These are phyloP conservation scores for Ceratocystis ficicola DNA, from an alignment of 2,329 filamentous ascomycete genomes.

Conservation along the genomic window DNA sequence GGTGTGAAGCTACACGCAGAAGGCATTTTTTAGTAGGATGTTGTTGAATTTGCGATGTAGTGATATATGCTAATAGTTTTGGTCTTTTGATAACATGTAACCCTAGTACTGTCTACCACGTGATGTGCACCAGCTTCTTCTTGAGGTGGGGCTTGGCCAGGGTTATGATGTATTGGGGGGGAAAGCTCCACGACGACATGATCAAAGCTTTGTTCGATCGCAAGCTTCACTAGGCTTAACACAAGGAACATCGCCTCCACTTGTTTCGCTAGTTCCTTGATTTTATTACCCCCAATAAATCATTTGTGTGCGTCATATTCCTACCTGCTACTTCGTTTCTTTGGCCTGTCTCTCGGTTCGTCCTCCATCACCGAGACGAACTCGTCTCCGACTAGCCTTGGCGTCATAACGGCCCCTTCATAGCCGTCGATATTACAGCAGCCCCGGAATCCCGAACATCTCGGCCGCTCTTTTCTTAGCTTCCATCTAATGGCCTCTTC, in stretches of 20 bases:
- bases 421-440: too few species aligned
- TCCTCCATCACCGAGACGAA: not conserved
- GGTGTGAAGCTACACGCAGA: not conserved
- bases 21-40: not conserved
- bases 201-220: not conserved
- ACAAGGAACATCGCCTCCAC: not conserved
- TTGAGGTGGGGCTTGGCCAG: not conserved
- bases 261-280: not conserved
- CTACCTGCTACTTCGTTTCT: not conserved
- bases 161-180: not conserved
- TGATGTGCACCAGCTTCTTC: not conserved
- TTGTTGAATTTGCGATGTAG: not conserved
- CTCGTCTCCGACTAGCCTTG: too few species aligned
- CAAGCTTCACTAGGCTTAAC: not conserved
- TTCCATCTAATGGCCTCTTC: slow-evolving; percentile 12
- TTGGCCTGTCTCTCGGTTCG: not conserved
- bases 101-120: not conserved
- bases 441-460: not conserved
- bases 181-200: slow-evolving; percentile 7
- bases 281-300: not conserved
- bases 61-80: not conserved
- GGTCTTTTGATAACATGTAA: not conserved
- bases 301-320: too few species aligned
- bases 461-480: not conserved
- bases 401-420: too few species aligned